These are phyloP conservation scores for Dryas drummondii DNA, from an alignment of 306 rosid genomes.

Conservation along the genomic window DNA sequence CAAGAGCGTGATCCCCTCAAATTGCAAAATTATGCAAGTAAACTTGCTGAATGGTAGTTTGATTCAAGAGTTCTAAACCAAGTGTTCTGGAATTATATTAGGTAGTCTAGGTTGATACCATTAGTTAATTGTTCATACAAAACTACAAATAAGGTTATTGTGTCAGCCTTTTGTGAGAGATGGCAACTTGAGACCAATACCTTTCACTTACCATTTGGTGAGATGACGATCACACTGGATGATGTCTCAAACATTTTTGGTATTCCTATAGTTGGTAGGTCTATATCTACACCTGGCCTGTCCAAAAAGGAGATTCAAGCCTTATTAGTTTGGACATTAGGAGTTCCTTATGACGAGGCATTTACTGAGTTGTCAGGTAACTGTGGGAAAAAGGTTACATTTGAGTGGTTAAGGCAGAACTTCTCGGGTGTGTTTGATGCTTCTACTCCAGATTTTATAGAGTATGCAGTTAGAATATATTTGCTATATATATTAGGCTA, in stretches of 20 bases:
- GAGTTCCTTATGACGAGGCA: not conserved
- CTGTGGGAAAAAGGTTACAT: too few relatives aligned
- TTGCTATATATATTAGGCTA: not conserved
- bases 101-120: not conserved
- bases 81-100: not conserved
- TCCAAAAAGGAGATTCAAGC: too few relatives aligned
- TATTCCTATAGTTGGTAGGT: not conserved
- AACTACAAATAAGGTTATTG: not conserved
- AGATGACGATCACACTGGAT: not conserved
- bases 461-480: not conserved
- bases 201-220: not conserved
- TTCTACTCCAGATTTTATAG: not conserved
- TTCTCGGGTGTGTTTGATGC: not conserved
- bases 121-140: not conserved
- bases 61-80: not conserved
- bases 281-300: not conserved
- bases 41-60: not conserved
- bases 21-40: not conserved
- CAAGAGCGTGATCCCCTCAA: not conserved
- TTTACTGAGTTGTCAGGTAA: not conserved
- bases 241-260: not conserved
- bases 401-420: not conserved
- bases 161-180: not conserved
- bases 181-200: slow-evolving; percentile 2
- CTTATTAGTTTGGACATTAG: not conserved